Evolutionary conservation across 768 basidiomycete species (phyloP), one percentile per base, ranked within the genome.

Genomic region (Lactarius tabidus): DNA sequence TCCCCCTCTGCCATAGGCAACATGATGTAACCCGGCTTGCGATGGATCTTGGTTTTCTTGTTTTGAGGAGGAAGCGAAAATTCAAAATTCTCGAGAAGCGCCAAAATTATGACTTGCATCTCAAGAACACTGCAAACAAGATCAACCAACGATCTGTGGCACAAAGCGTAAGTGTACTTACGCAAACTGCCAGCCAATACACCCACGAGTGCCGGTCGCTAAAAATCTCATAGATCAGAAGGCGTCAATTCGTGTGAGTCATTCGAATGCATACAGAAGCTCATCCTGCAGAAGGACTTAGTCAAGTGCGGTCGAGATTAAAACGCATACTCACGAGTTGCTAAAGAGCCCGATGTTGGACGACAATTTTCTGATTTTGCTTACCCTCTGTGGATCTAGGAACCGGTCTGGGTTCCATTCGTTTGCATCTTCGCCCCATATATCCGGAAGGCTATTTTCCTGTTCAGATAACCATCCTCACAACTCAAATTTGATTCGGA

Each of bases 401-500:
- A 63, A 63, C 5, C 62, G 62, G 6, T 58, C 56, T 41, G 62
- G 62, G 6, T 48, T 39, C 56, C 62, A 63, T 20, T 43, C 33
- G 36, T 65, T 6, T 14, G 64, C 64, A 38, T 65, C 58, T 18
- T 28, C 29, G n/a, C 64, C 64, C 64, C 64, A 65, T 18, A 60
- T 36, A 18, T 41, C 51, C 14, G 45, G 35, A 6, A 59, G 36
- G 9, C 64, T 65, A 29, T 17, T 7, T 17, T 20, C 8, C 33
- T 4, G 2, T 43, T 15, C 17, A 10, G 14, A 33, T 5, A n/a
- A 12, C 55, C 14, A 26, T 14, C 23, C 5, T 41, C 20, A 3
- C 12, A 26, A 18, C 7, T 36, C 1, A 35, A 23, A 17, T 28
- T 20, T 18, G n/a, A 12, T 12, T 33, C 33, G 8, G 33, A 33